A percentile compares a stretch with the other conserved stretches of the same genome.
These are phyloP conservation scores for Lojkania enalia DNA, from an alignment of 2,329 filamentous ascomycete species.

Conservation along the genomic window DNA sequence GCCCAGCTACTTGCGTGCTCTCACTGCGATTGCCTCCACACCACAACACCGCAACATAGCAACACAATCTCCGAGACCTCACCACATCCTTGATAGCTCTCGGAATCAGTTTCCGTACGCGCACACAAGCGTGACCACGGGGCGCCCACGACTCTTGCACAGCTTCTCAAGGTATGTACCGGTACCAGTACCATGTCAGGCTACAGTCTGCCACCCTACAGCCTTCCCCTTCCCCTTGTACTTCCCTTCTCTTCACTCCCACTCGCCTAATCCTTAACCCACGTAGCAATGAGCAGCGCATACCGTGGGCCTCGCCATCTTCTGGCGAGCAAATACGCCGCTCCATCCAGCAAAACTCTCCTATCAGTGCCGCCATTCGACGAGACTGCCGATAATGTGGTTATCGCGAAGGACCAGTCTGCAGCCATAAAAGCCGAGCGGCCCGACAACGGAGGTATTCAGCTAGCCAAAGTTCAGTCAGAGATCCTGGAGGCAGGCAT, in stretches of 20 bases:
- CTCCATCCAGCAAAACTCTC: neutral
- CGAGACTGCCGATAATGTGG: neutral
- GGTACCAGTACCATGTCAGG: neutral
- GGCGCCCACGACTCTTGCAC: neutral
- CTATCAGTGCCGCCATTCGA: neutral
- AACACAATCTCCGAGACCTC: neutral
- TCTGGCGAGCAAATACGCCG: neutral
- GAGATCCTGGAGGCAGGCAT: conserved; percentile 25
- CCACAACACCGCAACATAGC: neutral
- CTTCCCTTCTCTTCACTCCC: too few species aligned
- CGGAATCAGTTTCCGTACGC: too few species aligned
- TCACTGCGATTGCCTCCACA: neutral
- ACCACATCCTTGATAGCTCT: neutral
- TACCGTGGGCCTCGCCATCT: neutral
- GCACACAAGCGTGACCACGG: too few species aligned
- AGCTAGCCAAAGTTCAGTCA: conserved; percentile 30
- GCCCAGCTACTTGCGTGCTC: neutral
- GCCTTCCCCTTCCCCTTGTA: neutral
- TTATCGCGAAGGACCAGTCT: neutral
- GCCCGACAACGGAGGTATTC: conserved; percentile 14
- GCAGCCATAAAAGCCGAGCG: neutral
- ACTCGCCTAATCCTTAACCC: too few species aligned
- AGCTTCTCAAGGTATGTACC: neutral
- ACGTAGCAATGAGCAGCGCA: neutral
- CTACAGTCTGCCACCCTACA: neutral